phyloP scores from a whole-genome alignment of 2,329 filamentous ascomycete genomes.

The Nothophaeocryptopus gaeumannii region DNA sequence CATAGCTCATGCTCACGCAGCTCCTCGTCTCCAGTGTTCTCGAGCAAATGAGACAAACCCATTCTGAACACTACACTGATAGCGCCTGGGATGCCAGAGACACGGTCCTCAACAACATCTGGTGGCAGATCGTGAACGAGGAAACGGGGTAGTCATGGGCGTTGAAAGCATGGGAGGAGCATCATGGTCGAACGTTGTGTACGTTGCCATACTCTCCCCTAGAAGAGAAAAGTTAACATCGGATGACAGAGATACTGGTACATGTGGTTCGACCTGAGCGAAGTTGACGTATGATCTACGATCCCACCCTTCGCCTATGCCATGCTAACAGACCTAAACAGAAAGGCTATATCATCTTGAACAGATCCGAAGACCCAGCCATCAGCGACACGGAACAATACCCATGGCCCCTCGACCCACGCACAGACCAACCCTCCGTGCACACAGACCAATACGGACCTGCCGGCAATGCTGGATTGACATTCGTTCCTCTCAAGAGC shows the following conservation, averaged over 20 bases:
- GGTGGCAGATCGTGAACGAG: background rate
- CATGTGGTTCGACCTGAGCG: background rate
- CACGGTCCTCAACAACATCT: conserved; percentile 2
- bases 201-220: background rate
- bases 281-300: background rate
- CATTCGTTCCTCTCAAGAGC: background rate
- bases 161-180: background rate
- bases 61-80: no score
- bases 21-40: no score
- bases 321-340: background rate
- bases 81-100: background rate
- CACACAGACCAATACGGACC: background rate
- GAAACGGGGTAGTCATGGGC: background rate
- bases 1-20: no score
- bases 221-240: background rate
- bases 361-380: background rate
- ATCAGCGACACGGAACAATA: background rate
- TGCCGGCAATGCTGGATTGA: background rate
- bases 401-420: background rate
- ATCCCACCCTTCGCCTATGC: background rate
- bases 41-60: no score
- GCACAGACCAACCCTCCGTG: background rate
- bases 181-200: background rate
- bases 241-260: background rate
- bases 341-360: background rate